Evolutionary conservation across 164 flowering plant species (phyloP).

Genomic region (Macadamia tetraphylla): DNA sequence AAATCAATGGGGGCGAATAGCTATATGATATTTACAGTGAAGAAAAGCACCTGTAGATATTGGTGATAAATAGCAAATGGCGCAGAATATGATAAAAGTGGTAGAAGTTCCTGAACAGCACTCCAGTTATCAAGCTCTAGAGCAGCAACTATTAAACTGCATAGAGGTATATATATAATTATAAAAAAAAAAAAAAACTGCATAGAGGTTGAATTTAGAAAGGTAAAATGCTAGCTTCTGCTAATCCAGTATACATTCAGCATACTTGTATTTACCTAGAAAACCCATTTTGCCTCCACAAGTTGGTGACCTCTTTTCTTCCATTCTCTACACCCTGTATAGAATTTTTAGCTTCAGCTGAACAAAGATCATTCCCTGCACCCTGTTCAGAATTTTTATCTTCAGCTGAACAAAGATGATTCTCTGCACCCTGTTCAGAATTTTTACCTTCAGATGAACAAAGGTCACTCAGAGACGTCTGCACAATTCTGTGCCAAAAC

Average conservation of each 20-base stretch:
- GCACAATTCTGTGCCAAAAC: conserved; percentile 48
- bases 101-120: conserved; percentile 58
- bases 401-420: conserved; percentile 41
- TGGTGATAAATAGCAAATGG: conserved; percentile 93
- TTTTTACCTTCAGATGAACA: conserved; percentile 19
- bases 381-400: conserved; percentile 19
- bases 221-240: background rate
- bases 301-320: conserved; percentile 32
- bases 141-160: conserved; percentile 87
- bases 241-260: conserved; percentile 5
- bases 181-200: conserved; percentile 35
- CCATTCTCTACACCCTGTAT: conserved; percentile 29
- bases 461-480: conserved; percentile 45
- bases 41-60: conserved; percentile 63
- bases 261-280: conserved; percentile 46
- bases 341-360: conserved; percentile 18
- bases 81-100: conserved; percentile 76
- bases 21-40: background rate
- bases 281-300: conserved; percentile 87
- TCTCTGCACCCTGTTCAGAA: conserved; percentile 16
- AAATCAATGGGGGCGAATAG: background rate
- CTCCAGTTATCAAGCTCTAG: conserved; percentile 81
- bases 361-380: conserved; percentile 39
- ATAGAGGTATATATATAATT: conserved; percentile 4
- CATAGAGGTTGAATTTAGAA: conserved; percentile 14